A percentile compares a stretch with the other conserved stretches of the same genome.
These are phyloP conservation scores for Nelumbo lutea DNA, from an alignment of 164 flowering plant species.

Conservation along the genomic window DNA sequence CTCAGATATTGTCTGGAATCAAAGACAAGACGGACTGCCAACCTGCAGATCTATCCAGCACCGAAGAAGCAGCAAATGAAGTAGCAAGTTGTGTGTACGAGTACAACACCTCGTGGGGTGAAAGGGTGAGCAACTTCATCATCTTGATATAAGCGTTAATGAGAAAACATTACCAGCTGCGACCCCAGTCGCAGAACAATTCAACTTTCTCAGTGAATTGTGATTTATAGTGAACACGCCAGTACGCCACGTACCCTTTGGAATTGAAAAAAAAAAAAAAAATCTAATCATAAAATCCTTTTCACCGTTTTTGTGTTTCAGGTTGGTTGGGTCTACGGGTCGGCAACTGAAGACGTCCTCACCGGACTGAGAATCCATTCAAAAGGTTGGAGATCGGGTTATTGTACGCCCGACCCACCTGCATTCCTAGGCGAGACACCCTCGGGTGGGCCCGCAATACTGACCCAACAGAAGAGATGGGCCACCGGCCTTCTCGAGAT, in stretches of 20 bases:
- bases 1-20: slow-evolving; percentile 13
- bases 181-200: too few relatives aligned
- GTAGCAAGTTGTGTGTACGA: slow-evolving; percentile 46
- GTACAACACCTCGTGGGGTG: slow-evolving; percentile 47
- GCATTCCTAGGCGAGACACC: slow-evolving; percentile 63
- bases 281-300: neutral
- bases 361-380: slow-evolving; percentile 51
- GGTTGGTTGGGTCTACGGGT: slow-evolving; percentile 59
- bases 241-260: neutral
- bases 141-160: too few relatives aligned
- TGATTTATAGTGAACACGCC: too few relatives aligned
- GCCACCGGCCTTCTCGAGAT: slow-evolving; percentile 51
- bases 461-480: slow-evolving; percentile 58
- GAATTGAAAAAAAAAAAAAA: neutral
- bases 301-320: neutral
- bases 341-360: slow-evolving; percentile 40
- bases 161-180: too few relatives aligned
- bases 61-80: slow-evolving; percentile 30
- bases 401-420: slow-evolving; percentile 27
- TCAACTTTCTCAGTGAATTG: too few relatives aligned
- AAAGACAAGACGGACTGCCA: neutral
- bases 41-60: slow-evolving; percentile 11
- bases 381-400: slow-evolving; percentile 39
- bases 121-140: slow-evolving; percentile 13
- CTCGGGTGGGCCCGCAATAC: slow-evolving; percentile 18